Evolutionary conservation across 1,139 yeast species (phyloP).

Genomic region (Protomyces gravidus): DNA sequence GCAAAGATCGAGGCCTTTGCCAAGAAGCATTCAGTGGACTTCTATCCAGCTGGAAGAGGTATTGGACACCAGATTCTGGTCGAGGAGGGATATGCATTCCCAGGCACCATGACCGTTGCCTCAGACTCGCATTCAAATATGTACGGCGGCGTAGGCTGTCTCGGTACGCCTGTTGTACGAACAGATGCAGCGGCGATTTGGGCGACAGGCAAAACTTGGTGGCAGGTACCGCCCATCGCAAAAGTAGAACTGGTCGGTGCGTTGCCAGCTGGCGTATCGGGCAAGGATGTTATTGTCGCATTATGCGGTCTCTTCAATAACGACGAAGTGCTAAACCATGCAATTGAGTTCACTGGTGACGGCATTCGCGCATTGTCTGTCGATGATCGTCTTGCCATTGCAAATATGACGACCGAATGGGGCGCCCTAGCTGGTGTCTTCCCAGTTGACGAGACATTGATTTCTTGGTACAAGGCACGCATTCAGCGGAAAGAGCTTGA

Average conservation of each 20-base stretch:
- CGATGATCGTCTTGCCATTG: conserved; percentile 91
- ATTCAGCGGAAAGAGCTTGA: conserved; percentile 63
- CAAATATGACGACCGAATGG: conserved; percentile 99
- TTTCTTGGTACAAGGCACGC: conserved; percentile 73
- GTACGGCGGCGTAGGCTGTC: conserved; percentile 91
- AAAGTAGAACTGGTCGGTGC: conserved; percentile 79
- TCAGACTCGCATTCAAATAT: conserved; percentile 97
- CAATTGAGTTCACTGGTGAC: conserved; percentile 92
- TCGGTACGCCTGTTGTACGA: conserved; percentile 96
- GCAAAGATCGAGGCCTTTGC: conserved; percentile 84
- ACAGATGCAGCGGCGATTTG: conserved; percentile 98
- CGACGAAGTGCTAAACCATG: conserved; percentile 95
- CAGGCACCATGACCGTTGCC: conserved; percentile 87
- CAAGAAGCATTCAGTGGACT: conserved; percentile 85
- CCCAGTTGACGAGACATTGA: conserved; percentile 78
- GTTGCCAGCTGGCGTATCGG: conserved; percentile 82
- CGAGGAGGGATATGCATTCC: conserved; percentile 98
- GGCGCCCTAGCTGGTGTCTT: conserved; percentile 95
- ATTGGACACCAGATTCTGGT: conserved; percentile 99
- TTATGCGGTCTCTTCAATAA: conserved; percentile 91
- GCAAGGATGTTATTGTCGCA: conserved; percentile 95
- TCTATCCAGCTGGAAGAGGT: conserved; percentile 98
- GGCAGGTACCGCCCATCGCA: conserved; percentile 99
- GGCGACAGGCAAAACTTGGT: conserved; percentile 99
- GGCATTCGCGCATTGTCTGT: conserved; percentile 69